Conservation (phyloP, 805 yeast species). For the Starmerella bacillaris region DNA sequence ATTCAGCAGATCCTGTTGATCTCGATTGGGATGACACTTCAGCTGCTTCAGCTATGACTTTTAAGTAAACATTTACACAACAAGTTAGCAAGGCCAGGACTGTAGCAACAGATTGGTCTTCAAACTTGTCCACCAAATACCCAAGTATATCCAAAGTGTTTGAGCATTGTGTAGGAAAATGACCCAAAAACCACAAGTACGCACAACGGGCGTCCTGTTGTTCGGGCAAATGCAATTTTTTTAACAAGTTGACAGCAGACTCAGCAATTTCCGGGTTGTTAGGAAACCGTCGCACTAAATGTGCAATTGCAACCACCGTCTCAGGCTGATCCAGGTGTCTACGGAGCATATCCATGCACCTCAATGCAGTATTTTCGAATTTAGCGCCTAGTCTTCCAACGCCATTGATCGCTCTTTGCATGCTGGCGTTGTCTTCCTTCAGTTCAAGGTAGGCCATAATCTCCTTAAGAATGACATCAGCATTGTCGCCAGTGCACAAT, state of each 20-base stretch:
- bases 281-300: conserved; percentile 63
- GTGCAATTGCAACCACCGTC: conserved; percentile 53
- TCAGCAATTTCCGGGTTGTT: conserved; percentile 26
- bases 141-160: conserved; percentile 28
- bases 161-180: conserved; percentile 36
- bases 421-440: conserved; percentile 72
- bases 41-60: conserved; percentile 38
- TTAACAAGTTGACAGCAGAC: conserved; percentile 1
- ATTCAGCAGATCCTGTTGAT: too few relatives aligned
- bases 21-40: too few relatives aligned
- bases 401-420: conserved; percentile 72
- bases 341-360: conserved; percentile 45
- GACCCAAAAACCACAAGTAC: conserved; percentile 70
- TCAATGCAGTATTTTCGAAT: conserved; percentile 39
- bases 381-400: conserved; percentile 79
- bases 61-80: conserved; percentile 46
- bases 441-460: conserved; percentile 62
- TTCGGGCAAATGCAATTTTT: neutral
- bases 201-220: conserved; percentile 62
- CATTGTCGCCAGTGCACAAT: conserved; percentile 48
- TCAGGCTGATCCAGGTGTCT: conserved; percentile 56
- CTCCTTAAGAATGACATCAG: conserved; percentile 45
- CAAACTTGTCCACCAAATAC: conserved; percentile 30
- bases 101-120: conserved; percentile 53
- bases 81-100: conserved; percentile 62